phyloP scores from a whole-genome alignment of 75 land plant species.

The Cunninghamia lanceolata region DNA sequence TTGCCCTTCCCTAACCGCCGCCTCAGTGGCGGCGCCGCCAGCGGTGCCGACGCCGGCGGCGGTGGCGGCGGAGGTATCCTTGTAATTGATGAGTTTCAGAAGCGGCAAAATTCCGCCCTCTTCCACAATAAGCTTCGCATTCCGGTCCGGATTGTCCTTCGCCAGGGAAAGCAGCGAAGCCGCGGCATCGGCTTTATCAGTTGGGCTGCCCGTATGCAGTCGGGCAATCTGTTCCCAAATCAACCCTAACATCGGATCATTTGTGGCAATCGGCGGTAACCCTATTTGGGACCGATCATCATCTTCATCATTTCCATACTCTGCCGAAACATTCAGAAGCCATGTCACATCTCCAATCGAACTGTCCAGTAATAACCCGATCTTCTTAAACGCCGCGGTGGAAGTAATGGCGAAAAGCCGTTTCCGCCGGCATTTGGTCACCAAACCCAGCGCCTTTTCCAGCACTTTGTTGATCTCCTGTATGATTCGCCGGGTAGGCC shows the following conservation, averaged over 20 bases:
- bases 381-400: constrained; percentile 39
- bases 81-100: constrained; percentile 37
- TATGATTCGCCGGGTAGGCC: constrained; percentile 51
- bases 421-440: constrained; percentile 39
- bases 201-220: constrained; percentile 44
- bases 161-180: constrained; percentile 51
- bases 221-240: constrained; percentile 91
- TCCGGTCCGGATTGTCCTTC: constrained; percentile 56
- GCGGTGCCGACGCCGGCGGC: constrained; percentile 22
- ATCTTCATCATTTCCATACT: constrained; percentile 11
- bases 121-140: constrained; percentile 66
- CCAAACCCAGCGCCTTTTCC: constrained; percentile 50
- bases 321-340: constrained; percentile 68
- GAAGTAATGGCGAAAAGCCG: constrained; percentile 18
- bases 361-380: constrained; percentile 52
- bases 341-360: constrained; percentile 76
- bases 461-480: constrained; percentile 41
- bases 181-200: constrained; percentile 60
- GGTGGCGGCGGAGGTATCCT: constrained; percentile 36
- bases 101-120: constrained; percentile 75
- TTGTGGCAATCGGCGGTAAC: constrained; percentile 86
- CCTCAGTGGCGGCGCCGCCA: not conserved
- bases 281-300: constrained; percentile 39
- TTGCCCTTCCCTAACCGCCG: constrained; percentile 36
- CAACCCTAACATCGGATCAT: constrained; percentile 78